Percentiles rank a stretch among this genome's conserved stretches.
Conservation (phyloP, 106 monocot species). For the Acanthochlamys bracteata region DNA sequence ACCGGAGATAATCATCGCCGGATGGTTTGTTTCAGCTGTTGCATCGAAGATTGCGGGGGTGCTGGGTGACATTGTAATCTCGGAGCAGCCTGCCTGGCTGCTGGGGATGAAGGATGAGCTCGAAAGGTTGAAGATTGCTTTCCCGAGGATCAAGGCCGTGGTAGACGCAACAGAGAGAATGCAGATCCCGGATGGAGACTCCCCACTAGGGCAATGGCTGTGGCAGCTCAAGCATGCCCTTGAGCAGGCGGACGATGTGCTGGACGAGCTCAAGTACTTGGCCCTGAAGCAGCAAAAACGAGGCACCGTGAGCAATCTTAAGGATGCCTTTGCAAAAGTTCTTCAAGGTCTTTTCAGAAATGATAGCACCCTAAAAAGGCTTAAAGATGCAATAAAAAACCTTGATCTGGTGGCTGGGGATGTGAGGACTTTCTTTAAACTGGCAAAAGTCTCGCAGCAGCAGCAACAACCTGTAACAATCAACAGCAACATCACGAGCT, state of each 20-base stretch:
- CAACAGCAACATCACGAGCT: neutral
- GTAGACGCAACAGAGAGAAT: neutral
- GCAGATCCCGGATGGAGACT: neutral
- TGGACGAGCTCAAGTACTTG: constrained; percentile 1
- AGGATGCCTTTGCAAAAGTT: neutral
- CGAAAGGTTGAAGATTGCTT: neutral
- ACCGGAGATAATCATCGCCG: neutral
- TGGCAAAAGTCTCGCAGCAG: neutral
- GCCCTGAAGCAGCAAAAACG: neutral
- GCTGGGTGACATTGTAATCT: neutral
- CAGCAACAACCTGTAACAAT: neutral
- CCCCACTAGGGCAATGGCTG: neutral
- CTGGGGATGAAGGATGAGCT: constrained; percentile 2
- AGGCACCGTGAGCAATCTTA: neutral
- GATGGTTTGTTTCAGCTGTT: neutral
- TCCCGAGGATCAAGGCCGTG: neutral
- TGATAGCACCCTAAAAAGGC: neutral
- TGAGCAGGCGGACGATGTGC: neutral
- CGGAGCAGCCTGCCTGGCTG: neutral
- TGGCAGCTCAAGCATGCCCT: neutral
- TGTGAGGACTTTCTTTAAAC: neutral
- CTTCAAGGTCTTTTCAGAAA: neutral
- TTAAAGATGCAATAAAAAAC: neutral
- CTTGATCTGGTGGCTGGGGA: neutral
- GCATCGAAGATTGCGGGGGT: neutral